Conservation (phyloP, 495 filamentous ascomycete genomes). For the Neurospora intermedia region DNA sequence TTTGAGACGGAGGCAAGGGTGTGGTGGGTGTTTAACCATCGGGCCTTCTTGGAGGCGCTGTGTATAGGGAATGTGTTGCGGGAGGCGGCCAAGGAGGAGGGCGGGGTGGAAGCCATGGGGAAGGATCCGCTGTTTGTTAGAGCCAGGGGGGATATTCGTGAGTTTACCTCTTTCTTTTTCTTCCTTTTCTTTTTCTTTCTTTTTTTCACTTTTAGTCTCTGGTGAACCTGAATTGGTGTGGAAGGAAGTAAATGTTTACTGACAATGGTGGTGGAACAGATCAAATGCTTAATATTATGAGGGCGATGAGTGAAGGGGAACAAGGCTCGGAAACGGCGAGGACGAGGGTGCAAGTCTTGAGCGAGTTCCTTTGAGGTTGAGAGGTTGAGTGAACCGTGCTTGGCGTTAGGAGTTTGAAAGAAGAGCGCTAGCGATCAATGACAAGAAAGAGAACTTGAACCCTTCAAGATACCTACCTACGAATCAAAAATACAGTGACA, state of each 20-base stretch:
- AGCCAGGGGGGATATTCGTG: slow-evolving; percentile 46
- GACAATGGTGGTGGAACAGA: slow-evolving; percentile 16
- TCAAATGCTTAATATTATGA: slow-evolving; percentile 49
- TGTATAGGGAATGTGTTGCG: slow-evolving; percentile 33
- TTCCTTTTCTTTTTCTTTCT: not conserved
- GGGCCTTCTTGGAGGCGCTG: slow-evolving; percentile 59
- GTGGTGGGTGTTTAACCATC: slow-evolving; percentile 70
- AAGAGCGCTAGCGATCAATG: not conserved
- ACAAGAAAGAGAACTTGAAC: not conserved
- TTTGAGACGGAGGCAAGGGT: slow-evolving; percentile 56
- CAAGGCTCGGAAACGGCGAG: slow-evolving; percentile 40
- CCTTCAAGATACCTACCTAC: not conserved
- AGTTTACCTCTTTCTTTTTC: slow-evolving; percentile 14
- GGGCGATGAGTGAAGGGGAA: slow-evolving; percentile 41
- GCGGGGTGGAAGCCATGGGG: slow-evolving; percentile 21
- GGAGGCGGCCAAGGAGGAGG: slow-evolving; percentile 13
- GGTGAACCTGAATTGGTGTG: too few relatives aligned
- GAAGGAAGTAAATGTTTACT: slow-evolving; percentile 5
- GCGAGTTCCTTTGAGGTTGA: slow-evolving; percentile 30
- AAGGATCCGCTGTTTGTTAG: slow-evolving; percentile 44
- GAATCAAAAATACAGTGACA: not conserved
- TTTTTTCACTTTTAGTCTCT: not conserved
- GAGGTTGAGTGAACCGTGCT: not conserved
- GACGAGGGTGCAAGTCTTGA: slow-evolving; percentile 46
- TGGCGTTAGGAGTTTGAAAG: not conserved